Evolutionary conservation across 2,329 filamentous ascomycete species (phyloP).

Genomic region (Cryphonectria carpinicola): DNA sequence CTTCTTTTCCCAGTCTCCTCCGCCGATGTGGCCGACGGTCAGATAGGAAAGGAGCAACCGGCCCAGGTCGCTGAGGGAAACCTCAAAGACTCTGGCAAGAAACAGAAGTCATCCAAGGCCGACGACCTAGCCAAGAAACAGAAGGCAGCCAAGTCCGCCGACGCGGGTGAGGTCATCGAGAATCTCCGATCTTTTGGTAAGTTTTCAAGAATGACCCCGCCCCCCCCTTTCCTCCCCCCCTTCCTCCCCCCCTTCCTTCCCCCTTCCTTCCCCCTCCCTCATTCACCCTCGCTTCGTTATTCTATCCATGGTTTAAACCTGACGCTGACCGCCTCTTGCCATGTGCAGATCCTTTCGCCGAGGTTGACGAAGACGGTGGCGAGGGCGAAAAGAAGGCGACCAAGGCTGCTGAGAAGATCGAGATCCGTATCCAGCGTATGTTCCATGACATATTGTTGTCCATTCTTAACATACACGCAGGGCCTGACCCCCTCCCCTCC

Average conservation of each 20-base stretch:
- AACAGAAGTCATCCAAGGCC: conserved; percentile 10
- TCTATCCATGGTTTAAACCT: neutral
- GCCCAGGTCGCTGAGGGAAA: conserved; percentile 15
- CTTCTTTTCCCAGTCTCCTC: neutral
- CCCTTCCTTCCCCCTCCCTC: too few relatives aligned
- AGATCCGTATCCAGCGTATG: conserved; percentile 99
- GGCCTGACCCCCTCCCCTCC: neutral
- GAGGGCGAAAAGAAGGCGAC: conserved; percentile 55
- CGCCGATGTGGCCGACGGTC: conserved; percentile 18
- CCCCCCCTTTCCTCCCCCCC: neutral
- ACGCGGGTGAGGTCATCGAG: conserved; percentile 12
- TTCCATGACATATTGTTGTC: conserved; percentile 35
- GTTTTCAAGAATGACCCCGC: neutral
- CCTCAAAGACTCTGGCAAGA: conserved; percentile 17
- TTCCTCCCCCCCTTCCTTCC: too few relatives aligned
- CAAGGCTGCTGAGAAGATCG: conserved; percentile 96
- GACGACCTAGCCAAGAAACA: conserved; percentile 10
- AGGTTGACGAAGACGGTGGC: conserved; percentile 99
- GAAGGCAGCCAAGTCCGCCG: conserved; percentile 14
- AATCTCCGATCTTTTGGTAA: conserved; percentile 24
- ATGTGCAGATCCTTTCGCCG: conserved; percentile 94
- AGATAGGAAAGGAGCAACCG: conserved; percentile 18
- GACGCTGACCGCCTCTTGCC: conserved; percentile 14
- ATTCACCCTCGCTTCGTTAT: neutral
- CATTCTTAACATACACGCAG: neutral